Base-by-base conservation (phyloP, 148 eudicot species). In the Persicaria tinctoria region DNA sequence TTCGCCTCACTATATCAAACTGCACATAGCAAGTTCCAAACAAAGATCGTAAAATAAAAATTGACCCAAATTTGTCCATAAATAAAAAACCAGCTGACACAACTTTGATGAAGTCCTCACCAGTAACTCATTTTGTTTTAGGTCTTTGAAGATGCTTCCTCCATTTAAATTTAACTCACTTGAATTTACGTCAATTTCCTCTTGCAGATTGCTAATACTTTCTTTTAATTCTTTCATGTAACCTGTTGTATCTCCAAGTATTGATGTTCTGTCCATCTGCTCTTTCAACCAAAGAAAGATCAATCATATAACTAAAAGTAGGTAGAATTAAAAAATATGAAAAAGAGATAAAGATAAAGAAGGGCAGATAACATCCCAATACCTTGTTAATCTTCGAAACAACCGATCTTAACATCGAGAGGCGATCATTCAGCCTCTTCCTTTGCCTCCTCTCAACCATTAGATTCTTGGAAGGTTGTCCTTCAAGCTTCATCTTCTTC, bases 241-340 rank as follows among this genome's bases (percentile, higher is more conserved):
- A 55, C 87, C 97, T 79, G 89, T 91, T 5, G 93, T 86, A 73
- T 91, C 97, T 11, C 91, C 91, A 18, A 91, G 88, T 38, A 91
- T 89, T 0, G 96, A 86, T 48, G 91, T 87, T 79, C 96, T 87
- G 62, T 91, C 96, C 93, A 89, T 91, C 97, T 91, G 74, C 38
- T 32, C 38, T 32, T 32, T 32, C 38, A 32, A 32, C 38, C 38
- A 32, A 1, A 32, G 38, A 32, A 32, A 32, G 38, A 32, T 32
- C 38, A 32, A 32, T 32, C 38, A 32, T 32, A 32, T 32, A 32
- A 32, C 38, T 32, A 32, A 32, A 2, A 32, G 38, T 32, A 2
- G 38, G 38, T 32, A 32, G 38, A 32, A 32, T 32, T 1, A 32
- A 32, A 32, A 32, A 32, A 32, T 32, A 32, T 32, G 2, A 32